These are phyloP conservation scores for Saturnispora saitoi DNA, from an alignment of 805 yeast genomes.

Conservation along the genomic window DNA sequence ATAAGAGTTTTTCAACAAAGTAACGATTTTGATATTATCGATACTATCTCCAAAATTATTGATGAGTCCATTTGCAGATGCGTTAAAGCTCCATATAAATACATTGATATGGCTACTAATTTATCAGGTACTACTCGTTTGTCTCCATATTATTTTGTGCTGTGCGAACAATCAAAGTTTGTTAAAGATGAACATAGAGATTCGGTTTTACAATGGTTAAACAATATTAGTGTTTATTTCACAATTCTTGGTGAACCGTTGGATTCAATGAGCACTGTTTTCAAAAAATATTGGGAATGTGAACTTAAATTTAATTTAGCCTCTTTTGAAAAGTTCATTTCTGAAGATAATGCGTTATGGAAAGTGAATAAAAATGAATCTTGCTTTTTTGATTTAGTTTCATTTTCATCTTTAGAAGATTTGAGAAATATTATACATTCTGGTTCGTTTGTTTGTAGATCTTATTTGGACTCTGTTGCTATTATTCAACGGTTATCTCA, in stretches of 20 bases:
- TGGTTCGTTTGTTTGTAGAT: conserved; percentile 31
- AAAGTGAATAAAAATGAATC: conserved; percentile 8
- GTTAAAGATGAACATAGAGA: conserved; percentile 29
- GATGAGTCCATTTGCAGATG: conserved; percentile 73
- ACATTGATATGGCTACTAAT: conserved; percentile 47
- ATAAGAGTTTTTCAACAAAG: conserved; percentile 21
- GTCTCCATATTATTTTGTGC: conserved; percentile 50
- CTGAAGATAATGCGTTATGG: not conserved
- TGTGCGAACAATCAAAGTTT: conserved; percentile 65
- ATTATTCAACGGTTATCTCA: conserved; percentile 33
- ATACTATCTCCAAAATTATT: conserved; percentile 49
- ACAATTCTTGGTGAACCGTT: conserved; percentile 53
- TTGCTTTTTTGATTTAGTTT: conserved; percentile 30
- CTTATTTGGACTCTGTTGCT: conserved; percentile 42
- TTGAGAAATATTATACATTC: conserved; percentile 19
- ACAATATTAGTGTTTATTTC: conserved; percentile 38
- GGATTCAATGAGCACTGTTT: conserved; percentile 14
- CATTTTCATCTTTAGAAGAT: conserved; percentile 24
- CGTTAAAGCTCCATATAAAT: conserved; percentile 73
- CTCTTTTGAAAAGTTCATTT: conserved; percentile 11
- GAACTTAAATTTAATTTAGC: conserved; percentile 6
- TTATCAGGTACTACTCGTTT: conserved; percentile 9
- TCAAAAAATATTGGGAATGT: conserved; percentile 15
- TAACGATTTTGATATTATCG: conserved; percentile 13
- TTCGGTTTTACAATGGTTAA: conserved; percentile 39